Percentiles rank a stretch among this genome's conserved stretches.
Evolutionary conservation across 192 early-diverging fungal genomes (phyloP).

Genomic region (Backusella parvicylindrica): DNA sequence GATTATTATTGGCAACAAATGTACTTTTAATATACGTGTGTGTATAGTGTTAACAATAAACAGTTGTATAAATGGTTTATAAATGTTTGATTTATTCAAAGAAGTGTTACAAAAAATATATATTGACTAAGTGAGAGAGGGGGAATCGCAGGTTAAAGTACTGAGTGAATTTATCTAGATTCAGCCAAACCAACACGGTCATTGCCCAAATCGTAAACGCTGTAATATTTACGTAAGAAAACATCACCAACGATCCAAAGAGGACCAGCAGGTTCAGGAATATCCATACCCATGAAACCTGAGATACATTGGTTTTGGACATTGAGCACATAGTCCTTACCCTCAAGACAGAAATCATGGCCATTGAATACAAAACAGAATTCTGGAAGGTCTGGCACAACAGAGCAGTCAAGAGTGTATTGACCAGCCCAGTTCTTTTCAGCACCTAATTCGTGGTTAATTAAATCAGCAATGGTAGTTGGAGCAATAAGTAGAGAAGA

Average conservation of each 20-base stretch:
- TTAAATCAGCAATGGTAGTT: slow-evolving; percentile 74
- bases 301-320: slow-evolving; percentile 70
- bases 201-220: slow-evolving; percentile 68
- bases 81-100: background rate
- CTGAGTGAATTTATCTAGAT: background rate
- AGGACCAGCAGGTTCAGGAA: slow-evolving; percentile 68
- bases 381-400: slow-evolving; percentile 74
- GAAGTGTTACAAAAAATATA: background rate
- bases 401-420: slow-evolving; percentile 72
- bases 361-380: slow-evolving; percentile 67
- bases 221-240: slow-evolving; percentile 81
- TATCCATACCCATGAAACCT: slow-evolving; percentile 92
- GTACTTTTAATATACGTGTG: too few species aligned
- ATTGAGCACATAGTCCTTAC: slow-evolving; percentile 64
- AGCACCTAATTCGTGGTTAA: slow-evolving; percentile 90
- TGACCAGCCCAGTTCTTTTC: slow-evolving; percentile 93
- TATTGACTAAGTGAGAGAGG: background rate
- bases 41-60: background rate
- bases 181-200: slow-evolving; percentile 66
- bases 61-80: background rate
- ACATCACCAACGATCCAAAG: slow-evolving; percentile 87
- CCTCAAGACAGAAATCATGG: slow-evolving; percentile 49
- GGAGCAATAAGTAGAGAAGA: slow-evolving; percentile 83
- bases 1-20: background rate
- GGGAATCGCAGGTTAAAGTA: background rate